Conservation (phyloP, 2,329 filamentous ascomycete species). For the Trichoderma sp. region DNA sequence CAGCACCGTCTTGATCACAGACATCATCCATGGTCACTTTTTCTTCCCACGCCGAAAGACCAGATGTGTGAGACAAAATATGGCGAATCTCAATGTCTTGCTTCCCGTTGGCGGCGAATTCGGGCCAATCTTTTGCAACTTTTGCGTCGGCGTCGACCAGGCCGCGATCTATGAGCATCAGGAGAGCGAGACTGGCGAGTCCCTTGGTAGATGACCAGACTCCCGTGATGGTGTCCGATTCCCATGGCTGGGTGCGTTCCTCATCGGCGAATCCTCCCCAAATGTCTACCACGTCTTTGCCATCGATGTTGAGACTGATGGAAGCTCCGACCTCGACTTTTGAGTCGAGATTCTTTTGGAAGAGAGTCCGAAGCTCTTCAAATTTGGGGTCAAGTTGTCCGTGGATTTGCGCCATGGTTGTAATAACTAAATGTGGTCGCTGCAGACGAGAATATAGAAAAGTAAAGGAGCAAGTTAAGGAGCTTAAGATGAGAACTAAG, state of each 20-base stretch:
- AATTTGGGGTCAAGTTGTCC: conserved; percentile 1
- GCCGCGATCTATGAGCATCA: conserved; percentile 41
- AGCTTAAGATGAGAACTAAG: background rate
- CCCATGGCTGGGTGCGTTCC: conserved; percentile 34
- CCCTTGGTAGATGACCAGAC: conserved; percentile 43
- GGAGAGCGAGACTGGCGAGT: conserved; percentile 35
- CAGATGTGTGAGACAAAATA: conserved; percentile 40
- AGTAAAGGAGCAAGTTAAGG: background rate
- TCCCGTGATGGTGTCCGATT: conserved; percentile 38
- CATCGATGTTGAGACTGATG: conserved; percentile 40
- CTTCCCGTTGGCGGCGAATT: conserved; percentile 43
- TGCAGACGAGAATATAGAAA: background rate
- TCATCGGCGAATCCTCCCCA: conserved; percentile 42
- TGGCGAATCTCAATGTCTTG: conserved; percentile 39
- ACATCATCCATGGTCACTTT: conserved; percentile 33
- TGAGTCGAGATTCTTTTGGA: conserved; percentile 36
- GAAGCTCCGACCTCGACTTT: conserved; percentile 46
- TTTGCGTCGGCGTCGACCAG: conserved; percentile 36
- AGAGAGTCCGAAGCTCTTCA: conserved; percentile 19
- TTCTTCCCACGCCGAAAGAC: conserved; percentile 34
- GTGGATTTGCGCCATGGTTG: background rate
- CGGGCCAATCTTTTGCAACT: conserved; percentile 45
- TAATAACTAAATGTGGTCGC: background rate
- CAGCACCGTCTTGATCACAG: conserved; percentile 30
- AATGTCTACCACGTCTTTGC: conserved; percentile 42